Conservation (phyloP, 805 yeast genomes). For the Sugiyamaella americana region DNA sequence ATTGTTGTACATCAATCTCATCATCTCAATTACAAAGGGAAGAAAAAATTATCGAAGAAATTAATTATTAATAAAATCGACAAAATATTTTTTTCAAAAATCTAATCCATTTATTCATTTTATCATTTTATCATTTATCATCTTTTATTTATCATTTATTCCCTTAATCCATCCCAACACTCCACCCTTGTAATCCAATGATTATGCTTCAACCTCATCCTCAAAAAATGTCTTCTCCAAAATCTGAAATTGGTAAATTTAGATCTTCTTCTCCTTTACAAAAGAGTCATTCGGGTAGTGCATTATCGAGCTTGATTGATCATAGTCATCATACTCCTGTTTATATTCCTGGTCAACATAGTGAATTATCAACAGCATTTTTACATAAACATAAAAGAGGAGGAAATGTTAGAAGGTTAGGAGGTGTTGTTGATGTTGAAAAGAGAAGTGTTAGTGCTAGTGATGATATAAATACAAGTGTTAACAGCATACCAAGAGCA, state of each 20-base stretch:
- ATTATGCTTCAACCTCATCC: neutral
- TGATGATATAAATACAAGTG: neutral
- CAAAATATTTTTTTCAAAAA: too few relatives aligned
- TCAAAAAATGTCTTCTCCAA: neutral
- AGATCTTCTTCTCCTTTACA: slow-evolving; percentile 1
- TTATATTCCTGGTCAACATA: slow-evolving; percentile 12
- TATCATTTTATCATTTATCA: too few relatives aligned
- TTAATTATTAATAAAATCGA: neutral
- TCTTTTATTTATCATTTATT: too few relatives aligned
- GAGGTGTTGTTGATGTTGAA: neutral
- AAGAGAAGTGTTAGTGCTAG: neutral
- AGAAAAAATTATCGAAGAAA: too few relatives aligned
- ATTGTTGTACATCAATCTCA: too few relatives aligned
- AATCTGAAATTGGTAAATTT: neutral
- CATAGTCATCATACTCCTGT: slow-evolving; percentile 7
- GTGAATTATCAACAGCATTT: slow-evolving; percentile 15
- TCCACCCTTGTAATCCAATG: neutral
- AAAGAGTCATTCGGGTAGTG: slow-evolving; percentile 6
- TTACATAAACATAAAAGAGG: slow-evolving; percentile 20
- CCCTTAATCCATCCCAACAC: too few relatives aligned
- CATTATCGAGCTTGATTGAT: neutral
- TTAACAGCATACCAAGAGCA: neutral
- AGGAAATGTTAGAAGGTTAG: slow-evolving; percentile 4
- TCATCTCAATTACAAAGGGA: too few relatives aligned
- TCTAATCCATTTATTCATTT: neutral